These are phyloP conservation scores for Lichtheimia ornata DNA, from an alignment of 371 early-diverging fungal species.

Conservation along the genomic window DNA sequence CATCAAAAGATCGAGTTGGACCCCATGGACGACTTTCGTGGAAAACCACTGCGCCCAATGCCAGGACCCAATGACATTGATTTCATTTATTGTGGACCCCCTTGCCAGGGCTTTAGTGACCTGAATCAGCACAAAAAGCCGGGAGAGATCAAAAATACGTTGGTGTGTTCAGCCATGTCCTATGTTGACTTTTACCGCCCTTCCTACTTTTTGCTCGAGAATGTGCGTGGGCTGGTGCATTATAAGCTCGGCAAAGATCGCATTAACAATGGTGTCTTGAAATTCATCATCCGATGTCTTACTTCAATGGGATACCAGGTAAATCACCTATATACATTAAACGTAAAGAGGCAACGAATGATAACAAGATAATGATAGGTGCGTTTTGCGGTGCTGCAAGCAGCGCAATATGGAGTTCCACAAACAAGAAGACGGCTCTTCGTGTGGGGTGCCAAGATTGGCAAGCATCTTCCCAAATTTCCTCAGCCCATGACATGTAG, in stretches of 20 bases:
- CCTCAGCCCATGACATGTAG: constrained; percentile 27
- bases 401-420: constrained; percentile 58
- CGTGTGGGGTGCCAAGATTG: constrained; percentile 58
- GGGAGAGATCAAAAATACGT: constrained; percentile 62
- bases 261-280: constrained; percentile 55
- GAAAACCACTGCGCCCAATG: constrained; percentile 41
- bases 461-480: constrained; percentile 50
- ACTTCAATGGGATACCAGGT: constrained; percentile 67
- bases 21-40: constrained; percentile 34
- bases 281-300: constrained; percentile 62
- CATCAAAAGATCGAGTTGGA: constrained; percentile 19
- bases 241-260: constrained; percentile 56
- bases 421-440: constrained; percentile 63
- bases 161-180: constrained; percentile 57
- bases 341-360: too few species aligned
- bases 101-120: constrained; percentile 70
- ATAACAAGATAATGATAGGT: too few species aligned
- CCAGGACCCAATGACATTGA: constrained; percentile 60
- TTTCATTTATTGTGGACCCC: constrained; percentile 71
- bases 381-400: constrained; percentile 59
- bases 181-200: constrained; percentile 69
- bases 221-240: constrained; percentile 55
- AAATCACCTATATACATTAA: too few species aligned
- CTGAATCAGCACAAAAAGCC: constrained; percentile 58
- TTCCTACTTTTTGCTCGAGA: constrained; percentile 62